Conservation (phyloP, 2,329 filamentous ascomycete genomes). For the Tolypocladium amazonense region DNA sequence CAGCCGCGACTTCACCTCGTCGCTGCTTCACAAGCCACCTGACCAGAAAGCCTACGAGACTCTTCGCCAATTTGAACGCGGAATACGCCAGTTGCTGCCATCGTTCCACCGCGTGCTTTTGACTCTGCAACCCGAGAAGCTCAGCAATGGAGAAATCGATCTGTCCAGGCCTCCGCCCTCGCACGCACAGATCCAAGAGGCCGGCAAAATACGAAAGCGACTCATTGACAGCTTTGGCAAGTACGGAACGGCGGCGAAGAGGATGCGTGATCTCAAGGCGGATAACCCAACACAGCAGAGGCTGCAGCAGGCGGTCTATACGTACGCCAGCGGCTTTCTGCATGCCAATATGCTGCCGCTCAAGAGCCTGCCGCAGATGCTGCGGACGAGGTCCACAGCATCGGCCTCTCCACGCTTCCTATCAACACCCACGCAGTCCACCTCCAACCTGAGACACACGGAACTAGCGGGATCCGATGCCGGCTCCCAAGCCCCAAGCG, state of each 20-base stretch:
- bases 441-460: conserved; percentile 33
- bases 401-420: conserved; percentile 20
- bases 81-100: conserved; percentile 71
- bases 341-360: conserved; percentile 87
- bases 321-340: conserved; percentile 71
- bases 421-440: conserved; percentile 22
- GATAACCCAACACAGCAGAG: conserved; percentile 60
- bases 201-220: conserved; percentile 79
- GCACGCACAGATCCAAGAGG: conserved; percentile 67
- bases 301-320: conserved; percentile 73
- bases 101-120: conserved; percentile 71
- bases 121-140: conserved; percentile 50
- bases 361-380: conserved; percentile 59
- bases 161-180: conserved; percentile 33
- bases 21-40: conserved; percentile 55
- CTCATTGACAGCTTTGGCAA: conserved; percentile 83
- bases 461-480: conserved; percentile 36
- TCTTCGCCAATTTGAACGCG: conserved; percentile 75
- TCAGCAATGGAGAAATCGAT: conserved; percentile 25
- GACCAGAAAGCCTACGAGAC: conserved; percentile 77
- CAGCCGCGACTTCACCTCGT: conserved; percentile 66
- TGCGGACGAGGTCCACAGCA: conserved; percentile 32
- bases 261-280: conserved; percentile 70
- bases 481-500: conserved; percentile 31
- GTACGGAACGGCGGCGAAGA: conserved; percentile 71